Percentiles rank a stretch among this genome's conserved stretches.
Conservation (phyloP, 202 grass and related monocot genomes). For the Zoysia matrella region DNA sequence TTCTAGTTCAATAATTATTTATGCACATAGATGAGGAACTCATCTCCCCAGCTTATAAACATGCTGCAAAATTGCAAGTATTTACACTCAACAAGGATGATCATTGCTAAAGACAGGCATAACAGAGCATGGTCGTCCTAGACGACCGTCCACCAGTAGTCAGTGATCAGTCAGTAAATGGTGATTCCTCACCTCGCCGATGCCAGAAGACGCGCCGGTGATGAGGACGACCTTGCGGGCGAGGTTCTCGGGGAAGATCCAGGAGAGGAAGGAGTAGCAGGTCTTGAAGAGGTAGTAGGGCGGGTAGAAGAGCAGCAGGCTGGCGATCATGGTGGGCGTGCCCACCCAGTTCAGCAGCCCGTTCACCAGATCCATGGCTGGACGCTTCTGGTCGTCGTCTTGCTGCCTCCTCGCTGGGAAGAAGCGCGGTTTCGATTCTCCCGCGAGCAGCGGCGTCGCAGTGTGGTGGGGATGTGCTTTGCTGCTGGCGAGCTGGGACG, state of each 20-base stretch:
- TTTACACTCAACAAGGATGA: background rate
- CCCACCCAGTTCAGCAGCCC: conserved; percentile 63
- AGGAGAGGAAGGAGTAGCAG: conserved; percentile 62
- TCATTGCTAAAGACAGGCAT: background rate
- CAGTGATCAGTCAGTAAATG: background rate
- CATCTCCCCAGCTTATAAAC: too few relatives aligned
- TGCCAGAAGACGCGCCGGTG: conserved; percentile 67
- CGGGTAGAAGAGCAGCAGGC: conserved; percentile 70
- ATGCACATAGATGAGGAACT: too few relatives aligned
- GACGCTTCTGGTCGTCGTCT: background rate
- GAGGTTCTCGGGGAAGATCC: conserved; percentile 68
- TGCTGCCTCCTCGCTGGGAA: background rate
- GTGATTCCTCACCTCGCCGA: conserved; percentile 55
- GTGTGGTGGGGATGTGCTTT: too few relatives aligned
- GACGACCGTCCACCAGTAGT: background rate
- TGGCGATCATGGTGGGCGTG: conserved; percentile 49
- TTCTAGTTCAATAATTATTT: too few relatives aligned
- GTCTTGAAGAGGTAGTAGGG: conserved; percentile 77
- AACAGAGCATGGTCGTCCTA: background rate
- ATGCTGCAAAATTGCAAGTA: too few relatives aligned
- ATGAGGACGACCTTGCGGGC: conserved; percentile 70
- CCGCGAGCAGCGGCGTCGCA: too few relatives aligned
- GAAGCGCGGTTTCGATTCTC: background rate
- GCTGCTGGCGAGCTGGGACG: too few relatives aligned
- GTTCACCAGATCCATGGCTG: conserved; percentile 59